Evolutionary conservation across 1,284 basidiomycete species (phyloP).

Genomic region (Inonotus hispidus): DNA sequence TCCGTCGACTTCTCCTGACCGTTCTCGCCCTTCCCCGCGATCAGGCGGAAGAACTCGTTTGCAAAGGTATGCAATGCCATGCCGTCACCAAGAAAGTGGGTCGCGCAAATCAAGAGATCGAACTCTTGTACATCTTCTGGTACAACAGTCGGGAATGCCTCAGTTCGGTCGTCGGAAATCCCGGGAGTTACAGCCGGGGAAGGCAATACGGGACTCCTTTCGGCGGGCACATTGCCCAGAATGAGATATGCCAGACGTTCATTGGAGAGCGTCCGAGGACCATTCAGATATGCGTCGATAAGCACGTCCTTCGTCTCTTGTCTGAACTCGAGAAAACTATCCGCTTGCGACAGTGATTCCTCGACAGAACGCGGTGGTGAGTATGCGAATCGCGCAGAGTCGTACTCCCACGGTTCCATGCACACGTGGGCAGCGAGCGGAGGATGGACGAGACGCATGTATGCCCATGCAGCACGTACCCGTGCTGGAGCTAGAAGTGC

Average conservation of each 20-base stretch:
- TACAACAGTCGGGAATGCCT: slow-evolving; percentile 3
- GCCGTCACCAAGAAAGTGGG: slow-evolving; percentile 74
- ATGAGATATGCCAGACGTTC: slow-evolving; percentile 66
- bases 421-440: slow-evolving; percentile 55
- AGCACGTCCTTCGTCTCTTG: slow-evolving; percentile 34
- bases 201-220: slow-evolving; percentile 29
- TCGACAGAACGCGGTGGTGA: slow-evolving; percentile 10
- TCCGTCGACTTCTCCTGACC: slow-evolving; percentile 35
- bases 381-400: slow-evolving; percentile 62
- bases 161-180: slow-evolving; percentile 4
- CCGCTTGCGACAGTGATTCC: slow-evolving; percentile 9
- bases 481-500: slow-evolving; percentile 39
- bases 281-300: slow-evolving; percentile 67
- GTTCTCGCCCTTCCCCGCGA: slow-evolving; percentile 27
- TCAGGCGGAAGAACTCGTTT: slow-evolving; percentile 64
- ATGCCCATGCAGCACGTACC: slow-evolving; percentile 61
- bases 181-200: slow-evolving; percentile 32
- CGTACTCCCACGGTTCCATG: slow-evolving; percentile 47
- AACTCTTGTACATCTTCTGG: slow-evolving; percentile 26
- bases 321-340: slow-evolving; percentile 3
- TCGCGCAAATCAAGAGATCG: slow-evolving; percentile 60
- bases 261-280: slow-evolving; percentile 65
- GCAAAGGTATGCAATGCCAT: slow-evolving; percentile 74
- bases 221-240: slow-evolving; percentile 37
- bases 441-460: slow-evolving; percentile 60